Evolutionary conservation across 768 basidiomycete species (phyloP).

Genomic region (Fistulinella prunicolor): DNA sequence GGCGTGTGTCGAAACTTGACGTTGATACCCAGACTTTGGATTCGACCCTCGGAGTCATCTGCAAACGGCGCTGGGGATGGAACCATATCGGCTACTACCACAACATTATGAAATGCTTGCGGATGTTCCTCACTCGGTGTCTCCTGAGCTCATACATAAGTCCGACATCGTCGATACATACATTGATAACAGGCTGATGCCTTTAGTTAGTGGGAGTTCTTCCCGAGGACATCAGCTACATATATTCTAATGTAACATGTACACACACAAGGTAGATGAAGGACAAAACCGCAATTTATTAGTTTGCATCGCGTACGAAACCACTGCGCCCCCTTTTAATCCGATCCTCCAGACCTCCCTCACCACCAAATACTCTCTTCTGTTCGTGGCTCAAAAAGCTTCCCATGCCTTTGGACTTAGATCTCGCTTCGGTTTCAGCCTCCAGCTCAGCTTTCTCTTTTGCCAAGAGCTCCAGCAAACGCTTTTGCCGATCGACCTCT

Average conservation of each 20-base stretch:
- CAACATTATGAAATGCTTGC: background rate
- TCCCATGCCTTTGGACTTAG: conserved; percentile 75
- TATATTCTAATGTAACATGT: conserved; percentile 4
- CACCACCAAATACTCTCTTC: conserved; percentile 80
- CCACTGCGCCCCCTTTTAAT: conserved; percentile 70
- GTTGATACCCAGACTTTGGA: background rate
- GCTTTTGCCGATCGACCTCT: conserved; percentile 66
- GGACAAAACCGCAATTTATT: conserved; percentile 13
- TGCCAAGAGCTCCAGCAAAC: conserved; percentile 63
- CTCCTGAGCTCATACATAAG: background rate
- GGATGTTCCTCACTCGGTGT: background rate
- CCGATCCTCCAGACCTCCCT: conserved; percentile 75
- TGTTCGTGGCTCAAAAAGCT: conserved; percentile 79
- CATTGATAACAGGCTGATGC: background rate
- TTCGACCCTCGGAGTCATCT: background rate
- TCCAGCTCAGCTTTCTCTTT: conserved; percentile 78
- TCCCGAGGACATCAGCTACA: background rate
- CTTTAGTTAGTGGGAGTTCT: too few relatives aligned
- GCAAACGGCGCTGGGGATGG: background rate
- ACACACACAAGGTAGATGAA: too few relatives aligned
- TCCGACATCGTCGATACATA: background rate
- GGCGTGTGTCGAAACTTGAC: too few relatives aligned
- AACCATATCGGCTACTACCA: background rate
- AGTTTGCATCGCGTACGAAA: conserved; percentile 56
- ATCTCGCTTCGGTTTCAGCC: conserved; percentile 63